Conservation (phyloP, 2,329 filamentous ascomycete genomes). For the Ascochyta rabiei region DNA sequence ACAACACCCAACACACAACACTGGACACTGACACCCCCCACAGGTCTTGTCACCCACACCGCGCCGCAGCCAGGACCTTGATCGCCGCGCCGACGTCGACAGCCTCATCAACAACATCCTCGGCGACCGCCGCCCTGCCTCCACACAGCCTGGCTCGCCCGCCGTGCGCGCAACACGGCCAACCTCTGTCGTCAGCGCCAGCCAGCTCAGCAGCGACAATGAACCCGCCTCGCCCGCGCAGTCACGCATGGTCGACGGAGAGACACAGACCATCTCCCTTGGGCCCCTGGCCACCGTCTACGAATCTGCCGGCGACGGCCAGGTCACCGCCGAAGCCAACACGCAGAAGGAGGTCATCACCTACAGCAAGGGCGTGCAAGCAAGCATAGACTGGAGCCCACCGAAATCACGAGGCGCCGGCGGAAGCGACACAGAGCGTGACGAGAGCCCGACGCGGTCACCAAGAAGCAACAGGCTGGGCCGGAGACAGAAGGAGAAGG, state of each 20-base stretch:
- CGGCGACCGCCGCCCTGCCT: slow-evolving; percentile 75
- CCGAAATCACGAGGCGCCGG: slow-evolving; percentile 60
- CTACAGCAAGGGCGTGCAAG: slow-evolving; percentile 97
- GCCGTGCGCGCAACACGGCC: slow-evolving; percentile 70
- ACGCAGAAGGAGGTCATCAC: slow-evolving; percentile 78
- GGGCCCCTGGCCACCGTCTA: slow-evolving; percentile 76
- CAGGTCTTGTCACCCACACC: slow-evolving; percentile 74
- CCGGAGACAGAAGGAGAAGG: slow-evolving; percentile 77
- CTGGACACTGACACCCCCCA: slow-evolving; percentile 14
- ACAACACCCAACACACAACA: not conserved
- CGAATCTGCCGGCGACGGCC: slow-evolving; percentile 70
- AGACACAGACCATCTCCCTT: slow-evolving; percentile 74
- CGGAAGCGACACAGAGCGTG: slow-evolving; percentile 62
- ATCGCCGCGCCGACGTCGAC: slow-evolving; percentile 73
- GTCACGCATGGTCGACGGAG: slow-evolving; percentile 43
- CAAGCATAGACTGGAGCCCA: slow-evolving; percentile 73
- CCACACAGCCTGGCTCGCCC: slow-evolving; percentile 63
- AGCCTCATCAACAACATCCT: slow-evolving; percentile 83
- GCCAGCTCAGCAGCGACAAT: slow-evolving; percentile 77
- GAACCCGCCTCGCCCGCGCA: slow-evolving; percentile 29
- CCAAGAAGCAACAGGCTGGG: slow-evolving; percentile 73
- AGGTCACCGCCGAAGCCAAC: slow-evolving; percentile 72
- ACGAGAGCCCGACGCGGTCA: slow-evolving; percentile 63
- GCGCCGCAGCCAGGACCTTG: slow-evolving; percentile 67
- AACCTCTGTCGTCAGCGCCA: slow-evolving; percentile 82